phyloP scores from a whole-genome alignment of 495 filamentous ascomycete species.

The Cercophora samala region DNA sequence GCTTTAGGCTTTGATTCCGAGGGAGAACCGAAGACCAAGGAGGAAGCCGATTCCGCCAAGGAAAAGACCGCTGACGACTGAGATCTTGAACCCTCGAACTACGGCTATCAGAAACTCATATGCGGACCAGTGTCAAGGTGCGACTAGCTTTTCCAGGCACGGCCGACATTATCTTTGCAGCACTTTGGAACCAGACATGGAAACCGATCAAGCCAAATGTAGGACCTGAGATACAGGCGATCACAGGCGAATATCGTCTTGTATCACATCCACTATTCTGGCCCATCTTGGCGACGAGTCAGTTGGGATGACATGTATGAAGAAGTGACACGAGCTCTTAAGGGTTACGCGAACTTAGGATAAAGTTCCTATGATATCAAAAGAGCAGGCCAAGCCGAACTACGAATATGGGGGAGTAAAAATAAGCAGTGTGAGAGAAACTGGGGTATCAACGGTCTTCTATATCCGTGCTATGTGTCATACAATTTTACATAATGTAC shows the following conservation, averaged over 20 bases:
- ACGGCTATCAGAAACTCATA: not conserved
- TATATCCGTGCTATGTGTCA: not conserved
- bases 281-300: no score
- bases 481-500: slow-evolving; percentile 16
- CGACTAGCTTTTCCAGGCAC: not conserved
- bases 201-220: no score
- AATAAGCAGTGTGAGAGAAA: not conserved
- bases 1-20: slow-evolving; percentile 74
- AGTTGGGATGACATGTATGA: no score
- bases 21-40: slow-evolving; percentile 43
- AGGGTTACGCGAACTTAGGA: not conserved
- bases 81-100: not conserved
- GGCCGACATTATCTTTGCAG: no score
- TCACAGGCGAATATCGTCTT: no score
- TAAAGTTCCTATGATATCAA: not conserved
- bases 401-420: not conserved
- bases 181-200: no score
- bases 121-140: not conserved
- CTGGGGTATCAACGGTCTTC: slow-evolving; percentile 18
- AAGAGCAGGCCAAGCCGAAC: not conserved
- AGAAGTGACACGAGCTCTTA: no score
- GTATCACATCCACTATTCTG: no score
- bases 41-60: slow-evolving; percentile 4
- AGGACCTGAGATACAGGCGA: no score
- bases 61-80: slow-evolving; percentile 2